Evolutionary conservation across 768 basidiomycete species (phyloP).

Genomic region (Leccinum boreale): DNA sequence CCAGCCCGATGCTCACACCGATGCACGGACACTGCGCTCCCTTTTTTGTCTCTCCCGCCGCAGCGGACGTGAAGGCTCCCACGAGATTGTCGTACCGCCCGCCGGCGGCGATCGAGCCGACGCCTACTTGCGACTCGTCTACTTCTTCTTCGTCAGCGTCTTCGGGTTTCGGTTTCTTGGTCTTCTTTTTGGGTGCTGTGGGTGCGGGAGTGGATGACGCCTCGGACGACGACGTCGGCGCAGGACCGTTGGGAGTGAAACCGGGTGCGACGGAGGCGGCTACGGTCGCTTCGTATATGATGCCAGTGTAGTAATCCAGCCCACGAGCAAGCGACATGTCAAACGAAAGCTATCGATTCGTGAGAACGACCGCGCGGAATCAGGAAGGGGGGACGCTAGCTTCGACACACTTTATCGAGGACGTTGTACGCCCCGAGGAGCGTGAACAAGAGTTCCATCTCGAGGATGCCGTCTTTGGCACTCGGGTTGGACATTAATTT

Average conservation of each 20-base stretch:
- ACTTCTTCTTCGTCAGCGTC: slow-evolving; percentile 68
- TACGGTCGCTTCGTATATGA: slow-evolving; percentile 95
- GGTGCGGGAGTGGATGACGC: slow-evolving; percentile 20
- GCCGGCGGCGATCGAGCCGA: slow-evolving; percentile 99
- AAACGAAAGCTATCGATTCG: slow-evolving; percentile 70
- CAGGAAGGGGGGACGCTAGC: not conserved
- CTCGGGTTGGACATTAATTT: slow-evolving; percentile 63
- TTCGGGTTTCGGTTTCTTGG: slow-evolving; percentile 42
- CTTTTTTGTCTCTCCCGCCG: slow-evolving; percentile 73
- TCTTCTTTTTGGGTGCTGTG: slow-evolving; percentile 33
- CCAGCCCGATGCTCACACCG: slow-evolving; percentile 89
- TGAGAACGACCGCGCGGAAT: not conserved
- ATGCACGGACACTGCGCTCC: slow-evolving; percentile 76
- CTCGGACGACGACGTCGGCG: slow-evolving; percentile 29
- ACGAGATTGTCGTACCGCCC: slow-evolving; percentile 97
- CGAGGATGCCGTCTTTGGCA: slow-evolving; percentile 78
- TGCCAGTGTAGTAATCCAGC: slow-evolving; percentile 97
- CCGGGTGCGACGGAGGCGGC: slow-evolving; percentile 92
- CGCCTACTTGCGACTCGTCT: slow-evolving; percentile 91
- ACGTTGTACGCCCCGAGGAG: slow-evolving; percentile 81
- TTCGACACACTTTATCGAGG: slow-evolving; percentile 60
- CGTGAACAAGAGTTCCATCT: slow-evolving; percentile 83
- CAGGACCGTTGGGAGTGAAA: slow-evolving; percentile 53
- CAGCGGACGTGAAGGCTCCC: slow-evolving; percentile 82
- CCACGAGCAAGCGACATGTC: slow-evolving; percentile 97